Base-by-base conservation (phyloP, 257 asterid genomes). In the Marsdenia floribunda region DNA sequence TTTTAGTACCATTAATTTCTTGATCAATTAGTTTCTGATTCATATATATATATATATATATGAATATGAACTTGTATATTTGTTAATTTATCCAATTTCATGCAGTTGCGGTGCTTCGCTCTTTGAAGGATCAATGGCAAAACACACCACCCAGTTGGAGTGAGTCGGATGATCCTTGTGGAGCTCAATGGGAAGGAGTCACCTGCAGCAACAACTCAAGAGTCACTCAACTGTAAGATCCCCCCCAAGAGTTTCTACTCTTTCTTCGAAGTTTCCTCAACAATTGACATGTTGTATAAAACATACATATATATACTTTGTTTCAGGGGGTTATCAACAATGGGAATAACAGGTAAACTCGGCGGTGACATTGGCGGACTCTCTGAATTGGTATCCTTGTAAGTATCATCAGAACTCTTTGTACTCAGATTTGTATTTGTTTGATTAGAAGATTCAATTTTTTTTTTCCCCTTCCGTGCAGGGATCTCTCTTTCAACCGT, bases 401-500 rank as follows among this genome's bases (percentile, higher is more conserved):
- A 77, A 89, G 97, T 90, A 72, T 29, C 33, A 29, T 29, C 33
- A 29, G 1, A 29, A 29, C 33, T 29, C 33, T 29, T 29, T 29
- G 33, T 29, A 29, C 49, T 8, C 49, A 44, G 49, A 44, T 44
- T 44, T 44, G 12, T 14, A 2, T 22, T 68, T 37, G 15, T 44
- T 21, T n/a, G 7, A 68, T 53, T 1, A 53, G 16, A 12, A n/a
- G 18, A 42, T 3, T 15, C 0, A 10, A 46, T 14, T 2, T 60
- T n/a, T 55, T 6, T 57, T 8, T 22, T 3, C 15, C 18, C 0
- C 16, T 26, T 42, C 26, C 57, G 49, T 86, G 80, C 91, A 94
- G 99, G 81, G 99, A 94, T 83, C 82, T 94, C 40, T 92, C 99
- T 2, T 94, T 90, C 88, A 94, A 94, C 70, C 95, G 85, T 49